These are phyloP conservation scores for Papiliotrema flavescens DNA, from an alignment of 1,284 basidiomycete species.

Conservation along the genomic window DNA sequence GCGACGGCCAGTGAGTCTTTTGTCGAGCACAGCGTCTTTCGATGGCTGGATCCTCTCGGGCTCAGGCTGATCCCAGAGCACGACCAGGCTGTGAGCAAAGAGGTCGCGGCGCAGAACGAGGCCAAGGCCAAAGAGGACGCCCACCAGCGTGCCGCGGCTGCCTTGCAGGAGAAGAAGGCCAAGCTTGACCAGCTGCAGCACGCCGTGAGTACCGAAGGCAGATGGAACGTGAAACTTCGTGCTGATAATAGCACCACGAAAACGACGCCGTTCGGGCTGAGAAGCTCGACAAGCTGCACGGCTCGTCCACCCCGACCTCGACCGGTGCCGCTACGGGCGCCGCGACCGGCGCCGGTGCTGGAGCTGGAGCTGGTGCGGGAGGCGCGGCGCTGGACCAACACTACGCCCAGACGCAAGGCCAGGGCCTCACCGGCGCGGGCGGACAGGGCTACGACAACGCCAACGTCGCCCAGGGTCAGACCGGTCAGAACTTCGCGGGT, in stretches of 20 bases:
- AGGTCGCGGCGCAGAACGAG: constrained; percentile 23
- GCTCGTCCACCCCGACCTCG: background rate
- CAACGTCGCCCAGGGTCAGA: background rate
- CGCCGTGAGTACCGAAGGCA: constrained; percentile 14
- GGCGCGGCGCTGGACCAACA: constrained; percentile 4
- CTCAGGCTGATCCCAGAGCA: constrained; percentile 21
- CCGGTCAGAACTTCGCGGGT: constrained; percentile 1
- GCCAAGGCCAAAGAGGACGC: constrained; percentile 18
- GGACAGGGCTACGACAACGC: constrained; percentile 5
- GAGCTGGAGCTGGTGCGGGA: background rate
- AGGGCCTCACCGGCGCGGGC: background rate
- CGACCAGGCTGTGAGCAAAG: constrained; percentile 22
- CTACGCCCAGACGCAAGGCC: constrained; percentile 1
- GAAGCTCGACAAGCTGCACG: constrained; percentile 16
- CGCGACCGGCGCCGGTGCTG: background rate
- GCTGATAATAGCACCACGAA: constrained; percentile 12
- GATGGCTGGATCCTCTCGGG: too few relatives aligned
- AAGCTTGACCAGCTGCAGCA: constrained; percentile 21
- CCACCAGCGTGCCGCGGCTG: constrained; percentile 20
- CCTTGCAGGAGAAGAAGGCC: constrained; percentile 28
- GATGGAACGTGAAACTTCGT: too few relatives aligned
- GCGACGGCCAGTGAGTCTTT: constrained; percentile 26
- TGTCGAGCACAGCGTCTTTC: background rate
- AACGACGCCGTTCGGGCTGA: constrained; percentile 17
- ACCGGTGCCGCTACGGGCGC: background rate